Evolutionary conservation across 179 eudicot genomes (phyloP).

Genomic region (Beta lomatogona): DNA sequence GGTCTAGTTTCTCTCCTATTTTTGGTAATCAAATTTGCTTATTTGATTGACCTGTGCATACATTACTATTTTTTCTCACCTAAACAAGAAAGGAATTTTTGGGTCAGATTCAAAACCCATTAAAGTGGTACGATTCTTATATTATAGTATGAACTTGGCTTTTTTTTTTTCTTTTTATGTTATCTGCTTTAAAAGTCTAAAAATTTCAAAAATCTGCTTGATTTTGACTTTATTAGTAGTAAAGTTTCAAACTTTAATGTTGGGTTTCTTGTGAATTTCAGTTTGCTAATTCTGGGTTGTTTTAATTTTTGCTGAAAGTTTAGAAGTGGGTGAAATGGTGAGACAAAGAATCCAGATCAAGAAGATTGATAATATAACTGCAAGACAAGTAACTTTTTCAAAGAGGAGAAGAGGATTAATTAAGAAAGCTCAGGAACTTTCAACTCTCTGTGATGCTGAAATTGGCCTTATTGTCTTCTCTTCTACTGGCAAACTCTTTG

Average conservation of each 20-base stretch:
- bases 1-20: conserved; percentile 23
- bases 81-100: not conserved
- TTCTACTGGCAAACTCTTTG: conserved; percentile 43
- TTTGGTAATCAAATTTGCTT: conserved; percentile 22
- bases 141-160: not conserved
- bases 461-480: conserved; percentile 43
- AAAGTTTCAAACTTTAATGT: conserved; percentile 22
- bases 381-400: conserved; percentile 40
- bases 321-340: conserved; percentile 23
- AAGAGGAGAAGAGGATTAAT: conserved; percentile 41
- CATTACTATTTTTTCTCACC: not conserved
- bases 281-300: not conserved
- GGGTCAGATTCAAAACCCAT: not conserved
- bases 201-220: not conserved
- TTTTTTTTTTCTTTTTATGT: no score
- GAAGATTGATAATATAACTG: conserved; percentile 41
- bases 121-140: not conserved
- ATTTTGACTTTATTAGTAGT: not conserved
- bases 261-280: not conserved
- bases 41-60: conserved; percentile 17
- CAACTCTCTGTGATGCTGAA: conserved; percentile 48
- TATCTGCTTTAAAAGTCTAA: no score
- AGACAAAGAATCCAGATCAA: conserved; percentile 41
- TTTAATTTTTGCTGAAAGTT: not conserved
- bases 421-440: conserved; percentile 38